Conservation (phyloP, 441 rosid species). For the Sinapis alba region DNA sequence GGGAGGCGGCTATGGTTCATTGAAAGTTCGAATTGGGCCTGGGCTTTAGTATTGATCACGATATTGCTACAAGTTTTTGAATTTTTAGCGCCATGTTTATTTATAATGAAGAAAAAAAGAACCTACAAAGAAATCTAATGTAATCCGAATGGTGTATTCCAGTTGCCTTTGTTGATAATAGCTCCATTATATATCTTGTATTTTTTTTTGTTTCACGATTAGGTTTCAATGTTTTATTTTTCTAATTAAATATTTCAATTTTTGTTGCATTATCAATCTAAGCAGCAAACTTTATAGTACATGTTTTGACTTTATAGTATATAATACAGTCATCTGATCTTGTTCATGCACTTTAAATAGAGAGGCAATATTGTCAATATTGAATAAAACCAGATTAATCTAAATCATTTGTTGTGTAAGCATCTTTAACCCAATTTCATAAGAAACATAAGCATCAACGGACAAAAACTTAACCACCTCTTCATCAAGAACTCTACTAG, state of each 20-base stretch:
- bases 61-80: slow-evolving; percentile 46
- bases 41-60: slow-evolving; percentile 39
- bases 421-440: slow-evolving; percentile 18
- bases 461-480: slow-evolving; percentile 22
- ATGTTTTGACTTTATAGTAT: no score
- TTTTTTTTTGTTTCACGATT: no score
- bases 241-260: no score
- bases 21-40: slow-evolving; percentile 23
- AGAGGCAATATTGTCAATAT: not conserved
- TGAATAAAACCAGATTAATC: not conserved
- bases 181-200: no score
- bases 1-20: not conserved
- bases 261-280: no score
- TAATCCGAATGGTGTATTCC: no score
- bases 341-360: not conserved
- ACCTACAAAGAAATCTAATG: no score
- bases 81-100: no score
- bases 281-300: no score
- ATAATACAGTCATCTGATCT: not conserved
- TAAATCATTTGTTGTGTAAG: slow-evolving; percentile 5
- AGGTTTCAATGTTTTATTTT: no score
- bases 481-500: slow-evolving; percentile 20
- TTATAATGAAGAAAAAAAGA: no score
- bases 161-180: no score
- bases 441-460: slow-evolving; percentile 30